Base-by-base conservation (phyloP, 1,284 basidiomycete species). In the Butyriboletus appendiculatus region DNA sequence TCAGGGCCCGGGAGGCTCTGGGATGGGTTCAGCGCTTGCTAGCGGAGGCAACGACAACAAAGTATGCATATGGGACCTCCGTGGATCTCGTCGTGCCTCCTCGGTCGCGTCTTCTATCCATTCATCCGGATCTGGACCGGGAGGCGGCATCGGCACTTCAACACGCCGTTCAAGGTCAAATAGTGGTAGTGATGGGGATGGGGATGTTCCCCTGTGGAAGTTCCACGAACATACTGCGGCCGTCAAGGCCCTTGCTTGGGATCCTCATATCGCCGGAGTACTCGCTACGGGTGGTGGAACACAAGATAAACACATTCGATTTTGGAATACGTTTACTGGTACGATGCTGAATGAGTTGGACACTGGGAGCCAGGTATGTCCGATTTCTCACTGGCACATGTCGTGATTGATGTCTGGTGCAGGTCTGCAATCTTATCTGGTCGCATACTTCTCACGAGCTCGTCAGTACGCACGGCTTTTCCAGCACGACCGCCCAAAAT, bases 1-100 rank as follows among this genome's bases (percentile, higher is more conserved):
- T 15, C 65, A 62, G 44, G 66, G 53, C 35, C 67, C 62, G 0
- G 66, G 61, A 48, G 68, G 66, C 28, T 69, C 61, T 68, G 73
- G 32, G 74, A 80, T 48, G 78, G 68, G 80, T 7, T 88, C 89
- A 48, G 87, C 86, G 60, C 81, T 99, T 2, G 96, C 96, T 5
- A 94, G 91, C 58, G 96, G 97, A 1, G 96, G 96, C 0, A 99
- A 99, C 72, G 97, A 99, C 75, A 99, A 99, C 75, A 96, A 97
- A 75, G 89, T 99, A 10, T 94, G 94, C 63, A 93, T 99, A 51
- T 99, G 96, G 94, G 94, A 97, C 63, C 65, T 90, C 53, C 75
- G 88, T 24, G 86, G 86, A 3, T 81, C 82, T 4, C 77, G 76
- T 62, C 70, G 88, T 50, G 73, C 57, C 22, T 60, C 69, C 3